Base-by-base conservation (phyloP, 2,329 filamentous ascomycete genomes). In the Blastomyces silverae region DNA sequence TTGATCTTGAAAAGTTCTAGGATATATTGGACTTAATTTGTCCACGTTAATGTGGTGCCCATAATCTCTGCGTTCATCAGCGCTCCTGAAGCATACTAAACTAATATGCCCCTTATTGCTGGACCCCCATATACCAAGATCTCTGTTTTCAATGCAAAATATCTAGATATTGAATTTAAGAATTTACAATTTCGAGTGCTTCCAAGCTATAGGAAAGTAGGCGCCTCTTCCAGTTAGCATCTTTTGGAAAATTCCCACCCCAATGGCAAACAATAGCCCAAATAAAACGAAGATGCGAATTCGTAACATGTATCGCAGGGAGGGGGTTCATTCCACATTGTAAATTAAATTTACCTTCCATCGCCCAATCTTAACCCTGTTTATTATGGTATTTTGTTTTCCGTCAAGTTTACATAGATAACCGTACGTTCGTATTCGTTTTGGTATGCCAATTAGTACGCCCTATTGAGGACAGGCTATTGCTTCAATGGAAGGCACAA, bases 1-100 rank as follows among this genome's bases (percentile, higher is more conserved):
- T 63, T 63, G 62, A 63, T 57, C 28, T 39, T 34, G 34, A 46
- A 17, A 57, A 63, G 28, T 63, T 63, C 37, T 63, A 48, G 31
- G 34, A 55, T 15, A 56, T 10, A 20, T 56, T 52, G 48, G n/a
- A 44, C n/a, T 6, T 59, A 37, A 39, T 39, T 59, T 10, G 11
- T 8, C 15, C 17, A 20, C 17, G 15, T 31, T 34, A 37, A 56
- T 34, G 7, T n/a, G 25, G 11, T 56, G 31, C 20, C 13, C 7
- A 20, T 20, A 34, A n/a, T 34, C 5, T n/a, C 28, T 56, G 4
- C 15, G 5, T 56, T 34, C 15, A 34, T 28, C 8, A 1, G 25
- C 15, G 11, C 52, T 55, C 52, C 20, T 31, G 17, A 6, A 56
- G 10, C 48, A 25, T 3, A 3, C 3, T 52, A 25, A 25, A 8